Conservation (phyloP, 768 basidiomycete species). For the Cantharellus anzutake region DNA sequence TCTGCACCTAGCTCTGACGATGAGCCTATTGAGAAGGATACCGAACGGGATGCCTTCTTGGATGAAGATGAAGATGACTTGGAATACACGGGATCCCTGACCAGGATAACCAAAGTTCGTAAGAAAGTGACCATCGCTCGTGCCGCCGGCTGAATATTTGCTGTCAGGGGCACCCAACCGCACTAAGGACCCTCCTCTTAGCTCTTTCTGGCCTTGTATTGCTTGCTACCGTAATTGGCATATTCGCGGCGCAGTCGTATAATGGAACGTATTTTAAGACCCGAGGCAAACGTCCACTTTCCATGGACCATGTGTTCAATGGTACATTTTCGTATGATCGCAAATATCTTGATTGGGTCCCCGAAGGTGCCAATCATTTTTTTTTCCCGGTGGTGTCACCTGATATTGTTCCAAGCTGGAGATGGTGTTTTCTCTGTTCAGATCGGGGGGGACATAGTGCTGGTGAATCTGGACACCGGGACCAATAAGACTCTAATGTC, state of each 20-base stretch:
- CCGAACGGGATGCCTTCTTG: background rate
- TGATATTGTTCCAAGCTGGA: slow-evolving; percentile 36
- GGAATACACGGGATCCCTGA: background rate
- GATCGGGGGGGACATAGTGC: slow-evolving; percentile 43
- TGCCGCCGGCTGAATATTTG: background rate
- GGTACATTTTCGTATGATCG: slow-evolving; percentile 50
- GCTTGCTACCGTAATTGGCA: slow-evolving; percentile 49
- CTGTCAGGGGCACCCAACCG: slow-evolving; percentile 1
- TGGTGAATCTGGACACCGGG: slow-evolving; percentile 68
- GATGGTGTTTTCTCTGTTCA: slow-evolving; percentile 76
- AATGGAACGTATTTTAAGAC: slow-evolving; percentile 27
- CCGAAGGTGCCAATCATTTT: slow-evolving; percentile 48
- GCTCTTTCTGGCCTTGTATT: slow-evolving; percentile 38
- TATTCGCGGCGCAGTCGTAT: slow-evolving; percentile 61
- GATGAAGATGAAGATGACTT: background rate
- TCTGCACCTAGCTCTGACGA: slow-evolving; percentile 66
- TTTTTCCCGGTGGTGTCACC: background rate
- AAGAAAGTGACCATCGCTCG: background rate
- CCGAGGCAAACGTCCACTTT: slow-evolving; percentile 41
- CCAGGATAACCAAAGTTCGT: background rate
- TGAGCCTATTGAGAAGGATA: slow-evolving; percentile 18
- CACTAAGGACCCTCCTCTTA: slow-evolving; percentile 39
- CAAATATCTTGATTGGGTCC: slow-evolving; percentile 59
- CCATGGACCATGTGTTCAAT: slow-evolving; percentile 84
- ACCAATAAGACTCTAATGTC: slow-evolving; percentile 41